Base-by-base conservation (phyloP, 164 flowering plant species). In the Piper betle region DNA sequence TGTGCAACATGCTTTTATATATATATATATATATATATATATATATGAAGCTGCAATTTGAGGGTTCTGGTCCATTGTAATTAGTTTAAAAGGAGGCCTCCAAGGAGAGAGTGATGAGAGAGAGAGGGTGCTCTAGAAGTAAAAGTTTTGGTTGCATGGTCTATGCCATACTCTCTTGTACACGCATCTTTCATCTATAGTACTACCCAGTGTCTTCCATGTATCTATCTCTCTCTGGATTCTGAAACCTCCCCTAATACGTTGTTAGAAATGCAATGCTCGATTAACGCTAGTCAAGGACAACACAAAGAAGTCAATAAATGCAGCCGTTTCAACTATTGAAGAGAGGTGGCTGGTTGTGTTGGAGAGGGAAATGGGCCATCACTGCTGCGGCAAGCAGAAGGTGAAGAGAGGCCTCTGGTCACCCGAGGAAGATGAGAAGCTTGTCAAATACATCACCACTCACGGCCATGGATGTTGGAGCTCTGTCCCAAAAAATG, bases 341-440 rank as follows among this genome's bases (percentile, higher is more conserved):
- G 59, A 64, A 46, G n/a, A 60, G 54, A 41, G 38, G 50, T 40
- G 37, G 41, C 20, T 2, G 50, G 8, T 10, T 43, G 4, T 41
- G 62, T 58, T 55, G 37, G 66, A 61, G 59, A 75, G 72, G n/a
- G n/a, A n/a, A n/a, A n/a, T n/a, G 75, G 73, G 75, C 41, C 80
- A 77, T 63, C 75, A 68, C 57, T 77, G 80, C 62, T 77, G 80
- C 64, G 69, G 70, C 77, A 77, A 72, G 54, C 80, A 77, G 73
- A 77, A 77, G 48, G 78, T 77, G 6, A 77, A 72, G 69, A 74
- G 76, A 63, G 80, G 80, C 13, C 53, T 77, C 37, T 77, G 80
- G 80, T 77, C 80, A 52, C 80, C 80, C 17, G 80, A 77, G 48
- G 80, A 77, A 74, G 78, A 77, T 62, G 80, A 74, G 70, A 77